Evolutionary conservation across 2,329 filamentous ascomycete genomes (phyloP).

Genomic region (Fusarium caatingaense): DNA sequence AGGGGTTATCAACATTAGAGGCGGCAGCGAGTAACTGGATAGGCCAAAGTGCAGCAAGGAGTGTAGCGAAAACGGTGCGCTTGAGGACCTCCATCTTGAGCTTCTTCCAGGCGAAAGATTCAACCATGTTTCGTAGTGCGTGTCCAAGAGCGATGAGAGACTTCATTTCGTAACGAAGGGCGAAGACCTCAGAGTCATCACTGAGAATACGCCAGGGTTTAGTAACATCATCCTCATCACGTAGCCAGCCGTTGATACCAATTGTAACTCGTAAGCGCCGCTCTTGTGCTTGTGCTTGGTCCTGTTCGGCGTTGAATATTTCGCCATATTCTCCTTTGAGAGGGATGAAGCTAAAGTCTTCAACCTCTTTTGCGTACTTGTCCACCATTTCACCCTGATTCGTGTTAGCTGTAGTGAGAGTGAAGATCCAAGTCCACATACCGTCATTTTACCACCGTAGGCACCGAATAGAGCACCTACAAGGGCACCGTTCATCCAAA

Average conservation of each 20-base stretch:
- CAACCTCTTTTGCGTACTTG: conserved; percentile 85
- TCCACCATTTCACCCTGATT: conserved; percentile 82
- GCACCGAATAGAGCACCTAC: conserved; percentile 91
- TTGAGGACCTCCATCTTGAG: conserved; percentile 81
- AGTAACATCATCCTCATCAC: conserved; percentile 77
- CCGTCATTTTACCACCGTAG: conserved; percentile 81
- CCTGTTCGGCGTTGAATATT: conserved; percentile 27
- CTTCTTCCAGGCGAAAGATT: conserved; percentile 78
- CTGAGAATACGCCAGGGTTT: conserved; percentile 83
- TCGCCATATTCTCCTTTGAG: conserved; percentile 63
- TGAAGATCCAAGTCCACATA: conserved; percentile 36
- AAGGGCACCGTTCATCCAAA: conserved; percentile 86
- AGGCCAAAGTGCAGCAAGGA: conserved; percentile 78
- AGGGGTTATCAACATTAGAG: conserved; percentile 82
- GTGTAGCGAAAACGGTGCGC: conserved; percentile 73
- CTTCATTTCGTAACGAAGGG: conserved; percentile 84
- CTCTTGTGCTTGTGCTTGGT: conserved; percentile 45
- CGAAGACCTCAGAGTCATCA: conserved; percentile 81
- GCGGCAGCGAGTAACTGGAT: conserved; percentile 74
- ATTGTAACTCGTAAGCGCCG: conserved; percentile 81
- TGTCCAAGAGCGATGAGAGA: conserved; percentile 81
- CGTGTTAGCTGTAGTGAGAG: conserved; percentile 24
- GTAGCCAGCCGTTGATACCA: conserved; percentile 88
- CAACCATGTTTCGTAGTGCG: conserved; percentile 76
- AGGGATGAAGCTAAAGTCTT: conserved; percentile 84